Percentiles rank a stretch among this genome's conserved stretches.
Conservation (phyloP, 768 basidiomycete species). For the Trametes gibbosa region DNA sequence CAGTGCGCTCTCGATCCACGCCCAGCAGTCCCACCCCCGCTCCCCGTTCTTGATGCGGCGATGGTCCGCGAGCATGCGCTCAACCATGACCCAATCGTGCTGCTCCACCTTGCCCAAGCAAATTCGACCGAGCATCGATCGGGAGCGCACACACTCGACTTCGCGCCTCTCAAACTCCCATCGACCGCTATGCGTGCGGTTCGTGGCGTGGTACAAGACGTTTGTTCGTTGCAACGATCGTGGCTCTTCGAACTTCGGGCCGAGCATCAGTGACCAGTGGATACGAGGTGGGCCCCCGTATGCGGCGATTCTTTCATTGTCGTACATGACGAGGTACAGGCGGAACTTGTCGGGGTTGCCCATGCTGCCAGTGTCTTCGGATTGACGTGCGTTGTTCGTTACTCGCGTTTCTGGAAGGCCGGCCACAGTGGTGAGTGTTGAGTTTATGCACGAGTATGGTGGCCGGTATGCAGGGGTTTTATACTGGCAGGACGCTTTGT, state of each 20-base stretch:
- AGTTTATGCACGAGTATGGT: not conserved
- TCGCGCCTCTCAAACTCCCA: slow-evolving; percentile 15
- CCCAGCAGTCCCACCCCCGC: slow-evolving; percentile 15
- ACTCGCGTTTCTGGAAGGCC: not conserved
- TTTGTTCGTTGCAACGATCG: slow-evolving; percentile 1
- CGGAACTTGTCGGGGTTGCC: slow-evolving; percentile 8
- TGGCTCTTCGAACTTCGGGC: slow-evolving; percentile 12
- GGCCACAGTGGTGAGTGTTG: not conserved
- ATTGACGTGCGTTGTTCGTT: not conserved
- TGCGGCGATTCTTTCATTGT: not conserved
- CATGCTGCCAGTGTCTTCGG: not conserved
- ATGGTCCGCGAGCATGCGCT: slow-evolving; percentile 2
- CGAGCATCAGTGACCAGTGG: slow-evolving; percentile 19
- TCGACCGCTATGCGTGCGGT: not conserved
- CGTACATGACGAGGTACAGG: slow-evolving; percentile 17
- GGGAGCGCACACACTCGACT: slow-evolving; percentile 17
- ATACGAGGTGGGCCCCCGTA: not conserved
- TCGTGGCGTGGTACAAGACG: slow-evolving; percentile 16
- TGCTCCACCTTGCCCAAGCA: slow-evolving; percentile 11
- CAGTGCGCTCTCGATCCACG: slow-evolving; percentile 15
- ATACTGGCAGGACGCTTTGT: not conserved
- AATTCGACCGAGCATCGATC: slow-evolving; percentile 16
- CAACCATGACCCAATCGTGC: not conserved
- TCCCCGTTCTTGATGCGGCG: not conserved
- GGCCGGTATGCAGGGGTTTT: not conserved